A percentile compares a stretch with the other conserved stretches of the same genome.
Conservation (phyloP, 2,329 filamentous ascomycete species). For the Neoscytalidium dimidiatum region DNA sequence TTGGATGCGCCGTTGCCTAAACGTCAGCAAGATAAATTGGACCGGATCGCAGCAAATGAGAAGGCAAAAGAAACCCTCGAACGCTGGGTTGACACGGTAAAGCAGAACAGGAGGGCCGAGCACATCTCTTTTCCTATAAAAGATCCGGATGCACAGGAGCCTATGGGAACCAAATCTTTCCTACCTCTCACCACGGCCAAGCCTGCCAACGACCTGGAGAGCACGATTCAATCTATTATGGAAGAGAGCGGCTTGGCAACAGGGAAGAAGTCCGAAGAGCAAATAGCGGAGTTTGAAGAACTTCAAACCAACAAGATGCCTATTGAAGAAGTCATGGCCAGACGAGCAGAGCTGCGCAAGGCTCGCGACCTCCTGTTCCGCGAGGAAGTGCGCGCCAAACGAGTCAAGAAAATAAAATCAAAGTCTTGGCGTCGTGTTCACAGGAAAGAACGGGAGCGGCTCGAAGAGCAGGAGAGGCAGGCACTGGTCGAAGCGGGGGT, state of each 20-base stretch:
- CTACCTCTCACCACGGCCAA: conserved; percentile 59
- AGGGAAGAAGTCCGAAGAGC: conserved; percentile 57
- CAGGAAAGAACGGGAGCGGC: conserved; percentile 70
- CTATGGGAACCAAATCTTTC: conserved; percentile 64
- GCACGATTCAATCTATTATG: conserved; percentile 83
- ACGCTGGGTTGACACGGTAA: conserved; percentile 93
- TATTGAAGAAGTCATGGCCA: conserved; percentile 70
- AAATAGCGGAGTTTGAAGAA: conserved; percentile 69
- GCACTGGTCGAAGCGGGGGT: conserved; percentile 61
- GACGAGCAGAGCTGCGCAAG: conserved; percentile 73
- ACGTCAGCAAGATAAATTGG: conserved; percentile 81
- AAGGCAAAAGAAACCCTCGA: conserved; percentile 90
- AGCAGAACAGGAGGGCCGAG: conserved; percentile 88
- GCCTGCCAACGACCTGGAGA: conserved; percentile 79
- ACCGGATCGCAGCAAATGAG: conserved; percentile 79
- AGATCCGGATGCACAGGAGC: conserved; percentile 65
- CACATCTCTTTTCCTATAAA: conserved; percentile 85
- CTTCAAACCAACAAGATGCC: conserved; percentile 72
- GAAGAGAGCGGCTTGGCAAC: conserved; percentile 79
- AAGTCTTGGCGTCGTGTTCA: conserved; percentile 93
- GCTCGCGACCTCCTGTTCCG: conserved; percentile 84
- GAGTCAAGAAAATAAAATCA: conserved; percentile 99
- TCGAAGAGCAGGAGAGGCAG: conserved; percentile 59
- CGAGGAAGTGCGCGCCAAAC: conserved; percentile 83
- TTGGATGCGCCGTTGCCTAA: conserved; percentile 81